phyloP scores from a whole-genome alignment of 139 green algal species.

The Closterium sp. region DNA sequence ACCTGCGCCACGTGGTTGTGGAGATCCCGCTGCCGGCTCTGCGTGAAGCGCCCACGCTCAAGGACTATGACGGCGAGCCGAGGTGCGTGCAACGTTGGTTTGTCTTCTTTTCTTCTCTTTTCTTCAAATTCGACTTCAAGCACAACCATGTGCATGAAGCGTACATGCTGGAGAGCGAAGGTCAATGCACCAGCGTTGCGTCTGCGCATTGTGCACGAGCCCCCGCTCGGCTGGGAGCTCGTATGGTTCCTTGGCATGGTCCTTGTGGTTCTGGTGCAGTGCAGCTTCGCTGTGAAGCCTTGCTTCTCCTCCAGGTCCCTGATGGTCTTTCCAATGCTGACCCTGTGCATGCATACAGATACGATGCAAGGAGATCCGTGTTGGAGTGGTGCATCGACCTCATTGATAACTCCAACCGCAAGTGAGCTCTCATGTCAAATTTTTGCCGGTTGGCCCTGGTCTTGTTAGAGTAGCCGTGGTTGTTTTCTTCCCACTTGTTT shows the following conservation, averaged over 20 bases:
- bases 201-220: background rate
- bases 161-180: background rate
- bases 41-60: constrained; percentile 67
- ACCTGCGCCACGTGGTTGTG: constrained; percentile 92
- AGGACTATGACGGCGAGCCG: constrained; percentile 57
- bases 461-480: background rate
- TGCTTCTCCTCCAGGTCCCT: no score
- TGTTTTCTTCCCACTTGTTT: background rate
- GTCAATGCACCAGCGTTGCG: background rate
- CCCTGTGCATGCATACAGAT: constrained; percentile 8
- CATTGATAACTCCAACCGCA: constrained; percentile 47
- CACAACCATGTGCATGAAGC: background rate
- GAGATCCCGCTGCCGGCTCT: constrained; percentile 76
- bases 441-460: background rate
- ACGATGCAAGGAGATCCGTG: constrained; percentile 40
- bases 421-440: background rate
- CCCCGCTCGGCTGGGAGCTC: background rate
- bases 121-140: background rate
- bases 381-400: constrained; percentile 43
- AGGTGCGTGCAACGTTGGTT: constrained; percentile 36
- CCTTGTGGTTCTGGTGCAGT: background rate
- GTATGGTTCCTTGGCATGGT: background rate
- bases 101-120: constrained; percentile 40
- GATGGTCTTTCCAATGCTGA: no score
- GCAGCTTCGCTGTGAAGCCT: background rate